Base-by-base conservation (phyloP, 306 rosid genomes). In the Cicer arietinum region DNA sequence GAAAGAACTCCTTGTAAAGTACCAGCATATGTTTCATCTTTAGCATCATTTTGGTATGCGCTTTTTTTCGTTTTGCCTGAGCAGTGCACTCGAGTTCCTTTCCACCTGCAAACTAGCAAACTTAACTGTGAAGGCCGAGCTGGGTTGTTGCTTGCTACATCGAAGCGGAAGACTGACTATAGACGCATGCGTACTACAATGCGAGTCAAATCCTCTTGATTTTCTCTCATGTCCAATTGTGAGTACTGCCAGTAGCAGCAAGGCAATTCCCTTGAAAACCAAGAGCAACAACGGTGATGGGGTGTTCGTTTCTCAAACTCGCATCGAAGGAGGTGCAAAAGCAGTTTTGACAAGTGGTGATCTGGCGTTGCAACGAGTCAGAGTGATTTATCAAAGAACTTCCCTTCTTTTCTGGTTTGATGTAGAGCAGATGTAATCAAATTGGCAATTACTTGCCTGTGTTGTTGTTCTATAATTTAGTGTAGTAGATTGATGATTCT, bases 311-410 rank as follows among this genome's bases (percentile, higher is more conserved):
- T 91, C 97, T 30, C 89, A 89, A 77, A 94, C 98, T 37, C 94
- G 97, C n/a, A 94, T 94, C 0, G 98, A 94, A 74, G 98, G 97
- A 1, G 98, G 98, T 1, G 90, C 97, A 52, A 94, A 88, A 80
- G 98, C 98, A 10, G 94, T 94, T 51, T 58, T 88, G 60, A 94
- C 96, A 6, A 87, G 88, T 17, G 98, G 97, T 10, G 86, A 91
- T 80, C 77, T 94, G 76, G 75, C 85, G 0, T 79, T 94, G 90
- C 97, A 90, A 83, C 94, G 97, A 12, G 98, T 94, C 61, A 86
- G 96, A 74, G 98, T 94, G 48, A 90, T 91, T 67, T 94, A 91
- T 84, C 82, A 96, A 43, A 80, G 90, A 76, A 86, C 97, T 6
- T 85, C 91, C 20, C 82, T 94, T 67, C 82, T 94, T 69, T 94